Base-by-base conservation (phyloP, 2,329 filamentous ascomycete species). In the Fusarium subtropicale region DNA sequence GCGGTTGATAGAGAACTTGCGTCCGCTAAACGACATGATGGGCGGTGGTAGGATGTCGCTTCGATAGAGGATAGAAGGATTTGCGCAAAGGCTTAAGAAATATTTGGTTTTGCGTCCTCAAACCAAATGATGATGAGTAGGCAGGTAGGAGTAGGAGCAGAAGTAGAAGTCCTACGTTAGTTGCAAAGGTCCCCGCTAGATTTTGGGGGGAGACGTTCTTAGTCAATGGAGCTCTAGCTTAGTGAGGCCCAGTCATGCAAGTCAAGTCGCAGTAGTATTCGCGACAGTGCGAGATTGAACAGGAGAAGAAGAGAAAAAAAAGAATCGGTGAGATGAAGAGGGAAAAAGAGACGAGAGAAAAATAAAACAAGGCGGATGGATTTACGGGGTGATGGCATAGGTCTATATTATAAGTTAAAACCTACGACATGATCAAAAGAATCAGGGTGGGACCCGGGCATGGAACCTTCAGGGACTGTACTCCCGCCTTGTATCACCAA, bases 1-100 rank as follows among this genome's bases (percentile, higher is more conserved):
- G 75, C 87, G 84, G 80, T 90, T 90, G 80, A 90, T 90, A 68
- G 87, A 89, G 79, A 90, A 90, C 77, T 89, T 89, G 80, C 88
- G 86, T 63, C 83, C 84, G 76, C 81, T 79, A 73, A 87, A 68
- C 36, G 66, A 87, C 81, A 86, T 85, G 56, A 73, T 81, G 75
- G 76, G 54, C 58, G 53, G 38, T 44, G n/a, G 39, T 48, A 38
- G 38, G 42, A 44, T 20, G 18, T 7, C 48, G 30, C 13, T 34
- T 42, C 46, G 42, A 46, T 42, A 45, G 34, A 56, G 54, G 57
- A 56, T 38, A 45, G 41, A 7, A 30, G 24, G 16, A 24, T 22
- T 39, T 58, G 57, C 7, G n/a, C 15, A 46, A 44, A 63, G 38
- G n/a, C 16, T 51, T 47, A 16, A 53, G 45, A 30, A 44, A 31